These are phyloP conservation scores for Salinomyces thailandicus DNA, from an alignment of 2,329 filamentous ascomycete species.

Conservation along the genomic window DNA sequence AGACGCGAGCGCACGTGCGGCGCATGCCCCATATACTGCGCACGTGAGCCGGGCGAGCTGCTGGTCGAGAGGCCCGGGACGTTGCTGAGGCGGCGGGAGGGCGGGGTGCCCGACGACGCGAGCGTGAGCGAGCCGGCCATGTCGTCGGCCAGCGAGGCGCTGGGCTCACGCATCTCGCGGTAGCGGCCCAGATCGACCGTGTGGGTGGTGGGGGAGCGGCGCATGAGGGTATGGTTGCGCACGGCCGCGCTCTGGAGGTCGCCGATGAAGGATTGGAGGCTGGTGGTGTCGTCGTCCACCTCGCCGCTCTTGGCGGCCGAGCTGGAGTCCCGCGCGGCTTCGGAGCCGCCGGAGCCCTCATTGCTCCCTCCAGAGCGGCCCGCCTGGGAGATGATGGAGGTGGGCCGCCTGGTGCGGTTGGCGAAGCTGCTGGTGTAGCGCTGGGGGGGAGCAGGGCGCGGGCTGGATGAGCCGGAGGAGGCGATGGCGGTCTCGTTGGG, in stretches of 20 bases:
- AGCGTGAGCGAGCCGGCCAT: constrained; percentile 83
- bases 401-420: constrained; percentile 60
- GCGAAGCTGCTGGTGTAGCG: constrained; percentile 92
- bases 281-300: constrained; percentile 64
- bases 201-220: constrained; percentile 26
- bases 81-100: constrained; percentile 60
- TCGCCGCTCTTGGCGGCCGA: constrained; percentile 42
- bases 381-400: constrained; percentile 51
- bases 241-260: constrained; percentile 80
- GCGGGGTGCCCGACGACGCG: constrained; percentile 66
- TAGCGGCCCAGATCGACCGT: constrained; percentile 49
- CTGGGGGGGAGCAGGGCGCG: constrained; percentile 64
- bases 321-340: constrained; percentile 60
- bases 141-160: constrained; percentile 73
- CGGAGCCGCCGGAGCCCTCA: constrained; percentile 64
- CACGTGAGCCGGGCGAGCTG: constrained; percentile 66
- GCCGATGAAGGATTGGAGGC: constrained; percentile 87
- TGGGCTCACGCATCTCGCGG: constrained; percentile 79
- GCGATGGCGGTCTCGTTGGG: constrained; percentile 52
- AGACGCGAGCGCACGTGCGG: constrained; percentile 89
- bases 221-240: constrained; percentile 51
- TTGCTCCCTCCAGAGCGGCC: constrained; percentile 45
- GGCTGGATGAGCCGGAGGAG: constrained; percentile 62
- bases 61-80: constrained; percentile 64
- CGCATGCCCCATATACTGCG: constrained; percentile 69